phyloP scores from a whole-genome alignment of 257 asterid genomes.

The Nicotiana benthamiana region DNA sequence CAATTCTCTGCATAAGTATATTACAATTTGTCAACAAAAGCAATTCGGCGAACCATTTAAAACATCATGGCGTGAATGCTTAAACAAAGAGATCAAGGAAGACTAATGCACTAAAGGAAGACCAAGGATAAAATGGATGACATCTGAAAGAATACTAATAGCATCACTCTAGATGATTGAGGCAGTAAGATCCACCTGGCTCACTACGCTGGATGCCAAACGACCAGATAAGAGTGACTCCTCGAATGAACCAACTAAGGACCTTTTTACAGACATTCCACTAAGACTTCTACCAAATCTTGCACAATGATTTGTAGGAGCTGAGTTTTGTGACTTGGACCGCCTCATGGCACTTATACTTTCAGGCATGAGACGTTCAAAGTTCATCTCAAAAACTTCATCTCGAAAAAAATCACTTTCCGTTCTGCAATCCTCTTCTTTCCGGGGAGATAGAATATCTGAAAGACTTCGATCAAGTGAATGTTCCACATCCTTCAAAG shows the following conservation, averaged over 20 bases:
- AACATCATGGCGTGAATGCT: neutral
- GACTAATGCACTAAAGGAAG: constrained; percentile 1
- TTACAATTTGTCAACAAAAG: neutral
- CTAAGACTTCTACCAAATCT: constrained; percentile 50
- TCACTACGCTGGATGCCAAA: constrained; percentile 63
- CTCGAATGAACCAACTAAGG: constrained; percentile 91
- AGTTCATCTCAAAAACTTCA: constrained; percentile 34
- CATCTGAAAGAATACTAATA: neutral
- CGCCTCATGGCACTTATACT: constrained; percentile 31
- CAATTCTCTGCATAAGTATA: constrained; percentile 55
- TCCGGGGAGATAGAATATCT: constrained; percentile 24
- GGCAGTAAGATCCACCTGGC: constrained; percentile 37
- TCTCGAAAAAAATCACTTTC: constrained; percentile 30
- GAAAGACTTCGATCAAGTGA: constrained; percentile 61
- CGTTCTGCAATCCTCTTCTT: constrained; percentile 19
- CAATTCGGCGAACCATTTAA: neutral
- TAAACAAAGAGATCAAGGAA: neutral
- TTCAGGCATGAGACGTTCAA: constrained; percentile 47
- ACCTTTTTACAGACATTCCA: constrained; percentile 69
- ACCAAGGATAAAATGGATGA: neutral
- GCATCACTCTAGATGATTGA: constrained; percentile 2
- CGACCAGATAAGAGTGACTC: constrained; percentile 91
- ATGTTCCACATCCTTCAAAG: constrained; percentile 55
- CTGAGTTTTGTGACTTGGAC: constrained; percentile 19
- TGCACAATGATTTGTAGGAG: constrained; percentile 30